phyloP scores from a whole-genome alignment of 192 early-diverging fungal genomes.

The Mortierella hygrophila region DNA sequence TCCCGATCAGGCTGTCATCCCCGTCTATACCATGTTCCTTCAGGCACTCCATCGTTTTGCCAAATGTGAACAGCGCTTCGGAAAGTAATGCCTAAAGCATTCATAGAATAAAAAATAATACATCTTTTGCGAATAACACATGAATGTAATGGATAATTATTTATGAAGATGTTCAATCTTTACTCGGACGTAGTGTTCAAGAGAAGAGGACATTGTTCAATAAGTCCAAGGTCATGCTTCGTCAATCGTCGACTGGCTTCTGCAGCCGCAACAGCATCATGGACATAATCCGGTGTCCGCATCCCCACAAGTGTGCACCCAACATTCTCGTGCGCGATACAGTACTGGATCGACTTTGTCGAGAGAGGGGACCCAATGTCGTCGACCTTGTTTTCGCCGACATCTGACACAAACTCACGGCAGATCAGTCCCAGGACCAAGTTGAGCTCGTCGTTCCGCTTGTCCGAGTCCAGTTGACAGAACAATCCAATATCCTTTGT shows the following conservation, averaged over 20 bases:
- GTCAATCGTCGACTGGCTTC: constrained; percentile 41
- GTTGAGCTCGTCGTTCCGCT: constrained; percentile 68
- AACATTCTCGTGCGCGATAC: constrained; percentile 58
- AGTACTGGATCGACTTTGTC: constrained; percentile 63
- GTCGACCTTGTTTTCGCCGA: constrained; percentile 23
- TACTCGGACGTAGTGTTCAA: constrained; percentile 17
- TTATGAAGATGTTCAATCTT: neutral
- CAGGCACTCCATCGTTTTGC: constrained; percentile 54
- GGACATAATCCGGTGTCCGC: constrained; percentile 69
- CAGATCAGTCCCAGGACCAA: constrained; percentile 60
- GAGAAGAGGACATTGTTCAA: constrained; percentile 56
- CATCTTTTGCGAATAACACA: neutral
- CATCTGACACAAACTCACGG: constrained; percentile 48
- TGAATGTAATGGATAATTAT: neutral
- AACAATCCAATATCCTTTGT: constrained; percentile 58
- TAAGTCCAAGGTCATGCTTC: constrained; percentile 44
- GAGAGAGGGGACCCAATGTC: constrained; percentile 64
- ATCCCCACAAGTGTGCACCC: constrained; percentile 76
- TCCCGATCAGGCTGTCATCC: constrained; percentile 43
- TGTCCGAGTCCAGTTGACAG: constrained; percentile 63
- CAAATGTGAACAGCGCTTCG: constrained; percentile 60
- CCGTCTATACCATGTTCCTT: constrained; percentile 52
- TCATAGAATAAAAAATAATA: neutral
- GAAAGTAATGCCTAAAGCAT: constrained; percentile 31
- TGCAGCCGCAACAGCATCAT: constrained; percentile 64